These are phyloP conservation scores for Alternaria brassicae DNA, from an alignment of 2,329 filamentous ascomycete genomes.

Conservation along the genomic window DNA sequence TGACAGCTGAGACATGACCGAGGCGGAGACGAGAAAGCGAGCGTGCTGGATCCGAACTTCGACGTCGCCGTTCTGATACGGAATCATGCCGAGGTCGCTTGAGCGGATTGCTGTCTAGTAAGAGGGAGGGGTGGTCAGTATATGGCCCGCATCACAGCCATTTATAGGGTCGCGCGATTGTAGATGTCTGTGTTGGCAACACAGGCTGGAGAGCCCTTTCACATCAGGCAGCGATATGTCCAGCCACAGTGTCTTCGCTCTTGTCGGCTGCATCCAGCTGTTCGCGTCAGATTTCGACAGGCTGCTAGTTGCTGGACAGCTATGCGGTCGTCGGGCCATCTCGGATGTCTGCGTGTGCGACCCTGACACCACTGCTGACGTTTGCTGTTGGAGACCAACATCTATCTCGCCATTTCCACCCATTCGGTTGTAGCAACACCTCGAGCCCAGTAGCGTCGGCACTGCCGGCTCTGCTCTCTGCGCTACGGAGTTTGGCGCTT, in stretches of 20 bases:
- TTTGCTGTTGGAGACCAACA: background rate
- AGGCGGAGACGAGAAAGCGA: conserved; percentile 9
- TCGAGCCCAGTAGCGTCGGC: no score
- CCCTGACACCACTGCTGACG: no score
- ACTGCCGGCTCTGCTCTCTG: background rate
- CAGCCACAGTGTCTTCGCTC: background rate
- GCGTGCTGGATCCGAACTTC: background rate
- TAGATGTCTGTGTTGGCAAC: background rate
- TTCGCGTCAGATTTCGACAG: background rate
- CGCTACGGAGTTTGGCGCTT: background rate
- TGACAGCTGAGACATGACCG: conserved; percentile 5
- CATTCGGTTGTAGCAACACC: background rate
- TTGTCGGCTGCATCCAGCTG: background rate
- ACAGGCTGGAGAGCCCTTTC: background rate
- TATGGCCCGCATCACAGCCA: background rate
- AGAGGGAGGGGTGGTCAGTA: background rate
- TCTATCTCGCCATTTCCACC: background rate
- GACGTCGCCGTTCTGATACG: conserved; percentile 3
- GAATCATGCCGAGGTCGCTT: background rate
- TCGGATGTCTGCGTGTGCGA: background rate
- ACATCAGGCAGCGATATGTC: background rate
- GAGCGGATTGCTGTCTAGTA: background rate
- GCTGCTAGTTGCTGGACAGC: background rate
- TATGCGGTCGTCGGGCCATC: background rate
- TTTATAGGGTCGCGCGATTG: background rate